Conservation (phyloP, 2,329 filamentous ascomycete species). For the Pleoardoris graminearum region DNA sequence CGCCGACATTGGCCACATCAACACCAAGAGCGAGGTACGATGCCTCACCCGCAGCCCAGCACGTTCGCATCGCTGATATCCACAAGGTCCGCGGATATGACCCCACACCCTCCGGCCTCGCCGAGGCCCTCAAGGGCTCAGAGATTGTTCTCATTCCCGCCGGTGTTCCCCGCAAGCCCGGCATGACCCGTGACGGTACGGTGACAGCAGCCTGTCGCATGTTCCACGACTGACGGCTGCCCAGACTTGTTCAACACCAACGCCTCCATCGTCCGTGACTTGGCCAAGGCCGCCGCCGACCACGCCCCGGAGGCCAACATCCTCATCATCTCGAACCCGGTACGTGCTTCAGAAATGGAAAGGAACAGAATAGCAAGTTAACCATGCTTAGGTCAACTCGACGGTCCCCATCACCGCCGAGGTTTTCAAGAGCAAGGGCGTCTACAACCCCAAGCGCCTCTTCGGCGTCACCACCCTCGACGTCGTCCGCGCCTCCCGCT, state of each 20-base stretch:
- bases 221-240: conserved; percentile 16
- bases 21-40: conserved; percentile 83
- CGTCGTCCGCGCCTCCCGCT: conserved; percentile 94
- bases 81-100: conserved; percentile 81
- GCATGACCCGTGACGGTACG: conserved; percentile 94
- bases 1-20: conserved; percentile 97
- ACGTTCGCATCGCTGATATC: conserved; percentile 24
- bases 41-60: conserved; percentile 7
- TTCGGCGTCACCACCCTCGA: conserved; percentile 99
- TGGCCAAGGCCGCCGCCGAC: conserved; percentile 92
- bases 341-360: conserved; percentile 41
- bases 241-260: conserved; percentile 99
- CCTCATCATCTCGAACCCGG: conserved; percentile 97
- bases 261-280: conserved; percentile 97
- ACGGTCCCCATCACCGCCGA: conserved; percentile 97
- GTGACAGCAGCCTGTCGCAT: neutral
- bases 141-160: conserved; percentile 97
- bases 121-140: conserved; percentile 77
- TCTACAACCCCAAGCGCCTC: conserved; percentile 99
- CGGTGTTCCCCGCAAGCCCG: conserved; percentile 97
- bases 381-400: conserved; percentile 76
- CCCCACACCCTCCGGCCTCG: conserved; percentile 73
- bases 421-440: conserved; percentile 91
- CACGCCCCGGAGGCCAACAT: conserved; percentile 90
- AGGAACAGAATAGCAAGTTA: neutral